These are phyloP conservation scores for Coemansia sp. DNA, from an alignment of 192 early-diverging fungal genomes.

Conservation along the genomic window DNA sequence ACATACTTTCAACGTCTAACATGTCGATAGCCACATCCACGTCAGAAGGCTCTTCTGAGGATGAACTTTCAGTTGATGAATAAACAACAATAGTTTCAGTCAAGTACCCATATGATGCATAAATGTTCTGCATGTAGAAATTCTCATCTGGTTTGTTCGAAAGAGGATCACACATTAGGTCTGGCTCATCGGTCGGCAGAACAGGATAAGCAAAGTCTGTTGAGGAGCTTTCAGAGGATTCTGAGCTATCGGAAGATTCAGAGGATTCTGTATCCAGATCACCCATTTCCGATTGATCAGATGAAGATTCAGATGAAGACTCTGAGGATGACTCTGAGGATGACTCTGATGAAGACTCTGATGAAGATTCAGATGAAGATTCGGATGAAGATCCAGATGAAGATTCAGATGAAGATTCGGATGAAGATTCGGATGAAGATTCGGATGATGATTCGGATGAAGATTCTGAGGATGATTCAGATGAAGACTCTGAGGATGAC, in stretches of 20 bases:
- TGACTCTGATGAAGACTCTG: too few species aligned
- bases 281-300: too few species aligned
- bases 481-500: not conserved
- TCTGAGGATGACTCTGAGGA: not conserved
- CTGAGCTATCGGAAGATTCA: not conserved
- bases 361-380: too few species aligned
- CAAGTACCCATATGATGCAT: constrained; percentile 12
- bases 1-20: not conserved
- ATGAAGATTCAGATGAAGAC: not conserved
- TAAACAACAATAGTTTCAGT: constrained; percentile 1
- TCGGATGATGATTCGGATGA: not conserved
- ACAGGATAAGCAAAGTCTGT: constrained; percentile 7
- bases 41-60: too few species aligned
- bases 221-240: not conserved
- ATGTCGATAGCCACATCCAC: not conserved
- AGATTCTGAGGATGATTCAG: not conserved
- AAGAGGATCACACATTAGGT: not conserved
- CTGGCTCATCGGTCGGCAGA: constrained; percentile 6
- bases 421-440: not conserved
- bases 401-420: too few species aligned
- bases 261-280: not conserved
- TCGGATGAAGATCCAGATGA: too few species aligned
- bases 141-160: not conserved
- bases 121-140: constrained; percentile 2
- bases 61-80: not conserved